Percentiles rank a stretch among this genome's conserved stretches.
Conservation (phyloP, 108 stramenopile species). For the Fistulifera pelliculosa region DNA sequence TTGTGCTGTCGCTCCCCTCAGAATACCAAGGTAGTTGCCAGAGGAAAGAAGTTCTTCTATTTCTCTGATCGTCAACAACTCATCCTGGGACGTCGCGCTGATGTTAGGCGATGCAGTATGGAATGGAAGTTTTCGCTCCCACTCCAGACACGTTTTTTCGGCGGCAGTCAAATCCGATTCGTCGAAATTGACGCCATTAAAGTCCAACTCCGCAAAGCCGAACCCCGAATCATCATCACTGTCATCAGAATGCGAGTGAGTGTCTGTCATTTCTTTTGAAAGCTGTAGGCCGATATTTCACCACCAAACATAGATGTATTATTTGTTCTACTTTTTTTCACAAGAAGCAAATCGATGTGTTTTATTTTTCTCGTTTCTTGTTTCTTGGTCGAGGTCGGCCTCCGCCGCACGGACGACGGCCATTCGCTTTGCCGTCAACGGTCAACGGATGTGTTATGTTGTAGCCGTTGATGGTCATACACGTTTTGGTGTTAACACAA, state of each 20-base stretch:
- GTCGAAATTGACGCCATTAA: slow-evolving; percentile 66
- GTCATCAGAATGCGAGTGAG: background rate
- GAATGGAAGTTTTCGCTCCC: background rate
- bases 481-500: too few relatives aligned
- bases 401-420: too few relatives aligned
- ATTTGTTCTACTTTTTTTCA: too few relatives aligned
- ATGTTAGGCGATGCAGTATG: background rate
- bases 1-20: slow-evolving; percentile 21
- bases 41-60: slow-evolving; percentile 22
- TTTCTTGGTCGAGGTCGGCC: too few relatives aligned
- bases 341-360: too few relatives aligned
- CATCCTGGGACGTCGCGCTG: background rate
- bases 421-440: too few relatives aligned
- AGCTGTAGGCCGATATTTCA: too few relatives aligned
- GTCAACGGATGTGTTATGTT: too few relatives aligned
- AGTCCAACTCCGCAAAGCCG: slow-evolving; percentile 50
- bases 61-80: slow-evolving; percentile 2
- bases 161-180: slow-evolving; percentile 10
- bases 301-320: too few relatives aligned
- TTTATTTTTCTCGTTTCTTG: too few relatives aligned
- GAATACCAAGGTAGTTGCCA: slow-evolving; percentile 44
- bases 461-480: too few relatives aligned
- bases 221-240: slow-evolving; percentile 23
- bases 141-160: slow-evolving; percentile 1
- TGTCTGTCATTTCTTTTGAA: too few relatives aligned